Percentiles rank a stretch among this genome's conserved stretches.
Conservation (phyloP, 2,329 filamentous ascomycete genomes). For the Davidsoniella eucalypti region DNA sequence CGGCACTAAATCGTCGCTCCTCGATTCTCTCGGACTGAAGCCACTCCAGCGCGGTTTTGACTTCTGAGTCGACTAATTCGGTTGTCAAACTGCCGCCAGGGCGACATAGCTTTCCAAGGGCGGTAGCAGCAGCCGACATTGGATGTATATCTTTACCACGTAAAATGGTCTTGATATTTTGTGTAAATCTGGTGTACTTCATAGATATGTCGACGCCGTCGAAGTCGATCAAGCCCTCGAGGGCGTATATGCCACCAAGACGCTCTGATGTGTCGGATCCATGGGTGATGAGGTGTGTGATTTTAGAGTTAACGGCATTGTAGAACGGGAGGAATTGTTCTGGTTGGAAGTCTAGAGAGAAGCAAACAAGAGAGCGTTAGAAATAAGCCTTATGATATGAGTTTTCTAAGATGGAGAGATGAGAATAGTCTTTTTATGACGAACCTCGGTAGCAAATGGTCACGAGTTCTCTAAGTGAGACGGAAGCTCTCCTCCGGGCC, state of each 20-base stretch:
- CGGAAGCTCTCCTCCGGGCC: slow-evolving; percentile 34
- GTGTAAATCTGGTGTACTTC: slow-evolving; percentile 88
- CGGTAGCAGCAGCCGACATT: slow-evolving; percentile 78
- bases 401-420: neutral
- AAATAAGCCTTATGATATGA: neutral
- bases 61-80: slow-evolving; percentile 89
- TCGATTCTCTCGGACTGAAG: slow-evolving; percentile 89
- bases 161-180: slow-evolving; percentile 73
- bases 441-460: slow-evolving; percentile 38
- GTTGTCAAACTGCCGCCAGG: slow-evolving; percentile 89
- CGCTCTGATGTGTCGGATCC: slow-evolving; percentile 76
- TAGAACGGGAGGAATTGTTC: slow-evolving; percentile 56
- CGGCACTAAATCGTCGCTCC: slow-evolving; percentile 81
- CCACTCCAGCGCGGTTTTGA: slow-evolving; percentile 93
- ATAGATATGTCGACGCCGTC: slow-evolving; percentile 84
- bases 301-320: slow-evolving; percentile 38
- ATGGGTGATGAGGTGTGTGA: slow-evolving; percentile 57
- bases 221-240: slow-evolving; percentile 89
- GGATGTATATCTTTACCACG: slow-evolving; percentile 81
- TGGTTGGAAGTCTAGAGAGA: slow-evolving; percentile 54
- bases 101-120: slow-evolving; percentile 76
- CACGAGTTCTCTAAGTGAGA: slow-evolving; percentile 39
- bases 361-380: neutral
- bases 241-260: slow-evolving; percentile 77
- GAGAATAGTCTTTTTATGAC: neutral